phyloP scores from a whole-genome alignment of 345 rosid species.

The Chamaenerion angustifolium region DNA sequence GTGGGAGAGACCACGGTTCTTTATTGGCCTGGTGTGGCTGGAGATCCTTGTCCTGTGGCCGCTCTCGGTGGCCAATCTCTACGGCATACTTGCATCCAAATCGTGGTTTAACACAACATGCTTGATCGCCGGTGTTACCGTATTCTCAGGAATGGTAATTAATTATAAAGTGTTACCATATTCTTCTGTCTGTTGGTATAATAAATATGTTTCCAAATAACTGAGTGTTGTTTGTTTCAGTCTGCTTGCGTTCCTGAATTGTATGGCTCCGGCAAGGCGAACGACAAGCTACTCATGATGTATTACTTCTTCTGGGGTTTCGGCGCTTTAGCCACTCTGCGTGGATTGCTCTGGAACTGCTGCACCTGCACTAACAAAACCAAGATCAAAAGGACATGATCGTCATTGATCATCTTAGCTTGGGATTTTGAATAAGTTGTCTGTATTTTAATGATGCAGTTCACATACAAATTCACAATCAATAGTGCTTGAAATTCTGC shows the following conservation, averaged over 20 bases:
- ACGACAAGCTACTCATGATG: slow-evolving; percentile 33
- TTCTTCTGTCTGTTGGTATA: no score
- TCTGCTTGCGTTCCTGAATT: slow-evolving; percentile 31
- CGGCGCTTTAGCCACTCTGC: slow-evolving; percentile 36
- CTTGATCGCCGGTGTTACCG: slow-evolving; percentile 56
- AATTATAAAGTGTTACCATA: no score
- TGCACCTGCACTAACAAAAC: no score
- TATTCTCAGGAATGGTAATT: slow-evolving; percentile 59
- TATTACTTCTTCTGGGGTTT: slow-evolving; percentile 46
- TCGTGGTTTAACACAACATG: slow-evolving; percentile 71
- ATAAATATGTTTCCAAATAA: no score
- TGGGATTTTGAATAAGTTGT: no score
- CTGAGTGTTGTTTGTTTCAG: no score
- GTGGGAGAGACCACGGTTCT: slow-evolving; percentile 59
- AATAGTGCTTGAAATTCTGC: no score
- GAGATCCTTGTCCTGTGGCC: slow-evolving; percentile 71
- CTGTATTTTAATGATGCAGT: no score
- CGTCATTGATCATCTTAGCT: no score
- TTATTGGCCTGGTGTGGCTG: slow-evolving; percentile 53
- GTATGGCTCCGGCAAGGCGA: slow-evolving; percentile 42
- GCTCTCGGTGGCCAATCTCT: slow-evolving; percentile 40
- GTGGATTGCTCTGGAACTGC: slow-evolving; percentile 28
- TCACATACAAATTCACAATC: no score
- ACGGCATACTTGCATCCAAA: slow-evolving; percentile 33
- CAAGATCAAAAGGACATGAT: no score